Evolutionary conservation across 108 stramenopile species (phyloP), one percentile per base, ranked within the genome.

Genomic region (Fragilariopsis cylindrus): DNA sequence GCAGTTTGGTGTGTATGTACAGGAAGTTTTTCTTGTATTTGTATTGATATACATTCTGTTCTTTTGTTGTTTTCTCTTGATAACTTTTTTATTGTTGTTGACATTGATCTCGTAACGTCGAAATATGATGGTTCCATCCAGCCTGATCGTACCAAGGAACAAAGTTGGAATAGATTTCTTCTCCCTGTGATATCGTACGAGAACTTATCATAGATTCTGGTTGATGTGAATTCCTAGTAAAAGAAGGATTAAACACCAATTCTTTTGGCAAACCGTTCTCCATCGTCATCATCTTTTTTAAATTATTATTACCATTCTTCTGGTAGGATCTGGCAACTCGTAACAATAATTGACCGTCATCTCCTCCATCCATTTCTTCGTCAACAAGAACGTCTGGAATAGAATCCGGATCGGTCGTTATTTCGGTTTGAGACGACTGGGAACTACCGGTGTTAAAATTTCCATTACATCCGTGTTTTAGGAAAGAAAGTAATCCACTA

Each of bases 71-170:
- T 30, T 30, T 2, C 2, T 30, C 30, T 2, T 2, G 2, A 2
- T 30, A 30, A 30, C 30, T 30, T 30, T 60, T 60, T 41, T 3
- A n/a, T 60, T 60, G 62, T 4, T 63, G 13, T 7, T 62, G 6
- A 40, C 62, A 63, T 43, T 63, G 40, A 41, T 42, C 43, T 41
- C 39, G 42, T n/a, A 63, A 44, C 4, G 62, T 45, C 11, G 40
- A 3, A 41, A 63, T 63, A 41, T 63, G 62, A 9, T 41, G 3
- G 43, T 63, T 63, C 62, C 62, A 63, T 8, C 62, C 62, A 6
- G 62, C 62, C 8, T 41, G 15, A 44, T 63, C 46, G 62, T 63
- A 63, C 62, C 62, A 63, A 43, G 62, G 62, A 63, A 63, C 62
- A 43, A 43, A 63, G 43, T 63, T 63, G 7, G 62, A 63, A 44